Percentiles rank a stretch among this genome's conserved stretches.
These are phyloP conservation scores for Populus euphratica DNA, from an alignment of 345 rosid genomes.

Conservation along the genomic window DNA sequence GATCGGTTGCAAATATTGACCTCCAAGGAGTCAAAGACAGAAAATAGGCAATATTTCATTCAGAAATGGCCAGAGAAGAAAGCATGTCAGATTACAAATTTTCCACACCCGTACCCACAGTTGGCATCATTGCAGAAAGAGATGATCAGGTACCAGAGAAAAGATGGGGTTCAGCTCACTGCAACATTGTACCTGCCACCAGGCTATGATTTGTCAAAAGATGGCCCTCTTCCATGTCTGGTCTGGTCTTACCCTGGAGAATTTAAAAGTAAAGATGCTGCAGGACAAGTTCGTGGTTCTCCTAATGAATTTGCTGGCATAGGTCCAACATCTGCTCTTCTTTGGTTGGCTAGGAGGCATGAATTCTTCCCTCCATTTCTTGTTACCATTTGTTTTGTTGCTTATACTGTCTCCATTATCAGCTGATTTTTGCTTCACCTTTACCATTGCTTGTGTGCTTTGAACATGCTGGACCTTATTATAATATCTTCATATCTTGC, in stretches of 20 bases:
- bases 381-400: constrained; percentile 4
- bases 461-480: constrained; percentile 15
- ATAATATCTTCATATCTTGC: constrained; percentile 26
- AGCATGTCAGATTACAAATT: constrained; percentile 70
- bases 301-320: constrained; percentile 97
- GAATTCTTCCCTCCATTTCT: constrained; percentile 6
- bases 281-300: constrained; percentile 99
- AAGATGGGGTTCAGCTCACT: constrained; percentile 93
- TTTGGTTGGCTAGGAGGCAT: constrained; percentile 97
- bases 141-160: constrained; percentile 93
- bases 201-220: constrained; percentile 79
- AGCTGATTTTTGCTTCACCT: constrained; percentile 12
- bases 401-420: background rate
- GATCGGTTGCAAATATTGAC: constrained; percentile 75
- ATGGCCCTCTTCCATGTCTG: constrained; percentile 90
- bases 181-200: constrained; percentile 95
- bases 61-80: constrained; percentile 85
- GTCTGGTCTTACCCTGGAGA: constrained; percentile 99
- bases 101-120: constrained; percentile 97
- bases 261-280: constrained; percentile 99
- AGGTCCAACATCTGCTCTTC: constrained; percentile 92
- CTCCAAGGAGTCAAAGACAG: constrained; percentile 92
- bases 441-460: constrained; percentile 6
- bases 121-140: constrained; percentile 89
- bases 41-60: constrained; percentile 83